Base-by-base conservation (phyloP, 129 eudicot genomes). In the Kitagawia praeruptora region DNA sequence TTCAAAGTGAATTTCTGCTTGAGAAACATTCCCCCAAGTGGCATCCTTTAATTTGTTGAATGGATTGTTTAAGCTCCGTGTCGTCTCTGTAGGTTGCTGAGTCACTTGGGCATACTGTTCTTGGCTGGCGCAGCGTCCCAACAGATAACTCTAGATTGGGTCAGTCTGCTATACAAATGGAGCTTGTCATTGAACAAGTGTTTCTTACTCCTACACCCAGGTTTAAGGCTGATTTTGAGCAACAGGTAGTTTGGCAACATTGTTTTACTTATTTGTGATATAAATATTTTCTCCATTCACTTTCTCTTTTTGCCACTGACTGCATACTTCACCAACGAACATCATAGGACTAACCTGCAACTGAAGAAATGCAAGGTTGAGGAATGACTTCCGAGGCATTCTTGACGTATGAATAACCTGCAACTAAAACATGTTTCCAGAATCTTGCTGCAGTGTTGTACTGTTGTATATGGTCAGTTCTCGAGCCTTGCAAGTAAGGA, bases 101-200 rank as follows among this genome's bases (percentile, higher is more conserved):
- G 84, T 96, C 99, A 44, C 99, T 92, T 46, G 99, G 99, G 53
- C 99, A 96, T 84, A 90, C 97, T 6, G 98, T 96, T 77, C 98
- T 96, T 75, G 97, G 97, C 39, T 96, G 99, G 99, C 91, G 98
- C 37, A 74, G 85, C 74, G 94, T 96, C 66, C 99, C 99, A 8
- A 92, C 98, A 14, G 98, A 96, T 83, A 96, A 96, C 84, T 90
- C 99, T 34, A 90, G 96, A 79, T 85, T 96, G 91, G 99, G 98
- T 21, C 85, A 88, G 64, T 79, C 98, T 75, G 99, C 98, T 78
- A 18, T 92, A 83, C 89, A 87, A 85, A 96, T 98, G 21, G 99
- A 96, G 78, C 99, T 98, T 19, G 81, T 92, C 66, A 91, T 96
- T 23, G 98, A 96, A 83, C 99, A 96, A 87, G 98, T 96, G 84